Conservation (phyloP, 2,329 filamentous ascomycete genomes). For the Westerdykella ornata region DNA sequence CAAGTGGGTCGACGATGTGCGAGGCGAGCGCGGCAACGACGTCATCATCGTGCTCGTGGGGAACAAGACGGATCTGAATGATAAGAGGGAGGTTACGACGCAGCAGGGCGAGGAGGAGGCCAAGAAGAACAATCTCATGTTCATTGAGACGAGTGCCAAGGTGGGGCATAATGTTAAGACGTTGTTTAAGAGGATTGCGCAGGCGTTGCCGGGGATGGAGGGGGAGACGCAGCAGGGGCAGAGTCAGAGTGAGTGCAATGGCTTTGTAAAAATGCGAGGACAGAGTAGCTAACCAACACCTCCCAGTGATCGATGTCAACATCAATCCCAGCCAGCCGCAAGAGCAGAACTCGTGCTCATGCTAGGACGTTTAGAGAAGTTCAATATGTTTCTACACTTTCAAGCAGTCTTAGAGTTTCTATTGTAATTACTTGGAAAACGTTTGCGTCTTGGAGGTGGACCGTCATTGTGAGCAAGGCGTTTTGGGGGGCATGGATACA, state of each 20-base stretch:
- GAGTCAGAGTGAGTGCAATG: slow-evolving; percentile 62
- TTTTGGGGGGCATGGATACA: slow-evolving; percentile 18
- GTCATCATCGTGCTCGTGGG: slow-evolving; percentile 98
- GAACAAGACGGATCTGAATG: slow-evolving; percentile 98
- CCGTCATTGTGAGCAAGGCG: slow-evolving; percentile 37
- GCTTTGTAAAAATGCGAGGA: not conserved
- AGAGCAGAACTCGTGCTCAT: slow-evolving; percentile 48
- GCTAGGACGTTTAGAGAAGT: slow-evolving; percentile 17
- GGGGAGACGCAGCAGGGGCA: slow-evolving; percentile 73
- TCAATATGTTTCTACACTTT: not conserved
- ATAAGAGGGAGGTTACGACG: slow-evolving; percentile 95
- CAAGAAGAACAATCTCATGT: slow-evolving; percentile 97
- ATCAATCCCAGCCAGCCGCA: slow-evolving; percentile 63
- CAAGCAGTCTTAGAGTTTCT: slow-evolving; percentile 19
- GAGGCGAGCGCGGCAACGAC: slow-evolving; percentile 93
- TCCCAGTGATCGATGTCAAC: slow-evolving; percentile 84
- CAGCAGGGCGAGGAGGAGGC: slow-evolving; percentile 96
- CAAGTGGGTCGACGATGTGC: slow-evolving; percentile 99
- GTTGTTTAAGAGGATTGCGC: slow-evolving; percentile 94
- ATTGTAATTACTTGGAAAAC: slow-evolving; percentile 33
- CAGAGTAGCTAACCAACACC: slow-evolving; percentile 18
- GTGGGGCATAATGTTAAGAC: slow-evolving; percentile 97
- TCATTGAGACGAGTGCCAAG: slow-evolving; percentile 98
- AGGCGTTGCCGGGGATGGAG: slow-evolving; percentile 96
- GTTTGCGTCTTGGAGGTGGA: slow-evolving; percentile 16